Evolutionary conservation across 495 filamentous ascomycete genomes (phyloP).

Genomic region (Annulohypoxylon bovei): DNA sequence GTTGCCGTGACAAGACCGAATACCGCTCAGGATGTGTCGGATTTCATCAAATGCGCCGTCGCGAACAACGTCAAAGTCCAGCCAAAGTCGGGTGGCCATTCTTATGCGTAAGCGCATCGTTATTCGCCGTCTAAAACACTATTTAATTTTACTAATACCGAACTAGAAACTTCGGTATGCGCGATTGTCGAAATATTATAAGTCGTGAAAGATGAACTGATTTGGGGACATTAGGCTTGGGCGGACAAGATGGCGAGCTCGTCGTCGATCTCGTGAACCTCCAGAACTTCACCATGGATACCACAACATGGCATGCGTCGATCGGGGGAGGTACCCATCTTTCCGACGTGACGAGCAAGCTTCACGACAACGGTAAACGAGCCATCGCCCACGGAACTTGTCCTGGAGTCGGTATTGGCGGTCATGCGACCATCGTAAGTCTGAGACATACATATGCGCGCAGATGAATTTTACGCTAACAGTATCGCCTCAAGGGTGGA

Average conservation of each 20-base stretch:
- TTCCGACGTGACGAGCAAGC: conserved; percentile 65
- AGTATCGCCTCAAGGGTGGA: conserved; percentile 51
- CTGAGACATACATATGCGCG: neutral
- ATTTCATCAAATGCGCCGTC: conserved; percentile 67
- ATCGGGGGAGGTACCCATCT: conserved; percentile 73
- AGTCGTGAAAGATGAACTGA: conserved; percentile 21
- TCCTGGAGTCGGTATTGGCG: conserved; percentile 72
- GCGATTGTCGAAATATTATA: neutral
- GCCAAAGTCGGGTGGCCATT: conserved; percentile 77
- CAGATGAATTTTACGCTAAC: conserved; percentile 22
- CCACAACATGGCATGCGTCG: conserved; percentile 64
- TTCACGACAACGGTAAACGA: conserved; percentile 70
- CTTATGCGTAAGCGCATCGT: conserved; percentile 60
- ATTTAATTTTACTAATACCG: conserved; percentile 13
- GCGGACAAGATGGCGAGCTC: conserved; percentile 64
- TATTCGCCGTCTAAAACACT: neutral
- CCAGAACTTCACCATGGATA: conserved; percentile 64
- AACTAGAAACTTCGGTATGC: conserved; percentile 49
- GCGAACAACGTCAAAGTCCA: conserved; percentile 68
- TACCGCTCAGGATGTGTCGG: conserved; percentile 65
- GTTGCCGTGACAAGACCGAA: conserved; percentile 70
- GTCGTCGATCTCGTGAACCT: conserved; percentile 67
- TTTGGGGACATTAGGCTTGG: conserved; percentile 58
- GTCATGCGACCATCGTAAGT: conserved; percentile 70
- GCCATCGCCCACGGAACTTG: conserved; percentile 76